phyloP scores from a whole-genome alignment of 192 early-diverging fungal species.

The Coemansia biformis region DNA sequence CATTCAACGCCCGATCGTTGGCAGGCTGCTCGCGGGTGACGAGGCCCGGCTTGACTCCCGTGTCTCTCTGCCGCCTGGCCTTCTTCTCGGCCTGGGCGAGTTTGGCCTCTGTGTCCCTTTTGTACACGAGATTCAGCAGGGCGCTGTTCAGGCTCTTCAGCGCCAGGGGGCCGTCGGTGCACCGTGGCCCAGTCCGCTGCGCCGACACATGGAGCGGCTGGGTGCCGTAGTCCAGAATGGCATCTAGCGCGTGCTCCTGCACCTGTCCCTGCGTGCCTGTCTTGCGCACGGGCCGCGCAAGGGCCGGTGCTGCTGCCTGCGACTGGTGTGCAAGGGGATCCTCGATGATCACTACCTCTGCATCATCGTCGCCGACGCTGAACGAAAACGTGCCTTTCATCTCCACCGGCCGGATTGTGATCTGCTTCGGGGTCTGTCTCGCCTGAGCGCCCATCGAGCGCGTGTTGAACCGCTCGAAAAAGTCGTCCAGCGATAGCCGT shows the following conservation, averaged over 20 bases:
- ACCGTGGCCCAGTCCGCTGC: not conserved
- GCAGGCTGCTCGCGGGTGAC: not conserved
- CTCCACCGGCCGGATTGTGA: conserved; percentile 3
- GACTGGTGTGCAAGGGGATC: not conserved
- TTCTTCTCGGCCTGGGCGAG: not conserved
- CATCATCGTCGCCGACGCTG: conserved; percentile 14
- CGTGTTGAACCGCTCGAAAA: conserved; percentile 20
- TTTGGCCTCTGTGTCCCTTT: conserved; percentile 8
- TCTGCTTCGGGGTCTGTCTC: not conserved
- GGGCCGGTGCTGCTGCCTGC: not conserved
- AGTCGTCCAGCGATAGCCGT: conserved; percentile 16
- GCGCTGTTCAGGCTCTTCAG: conserved; percentile 28
- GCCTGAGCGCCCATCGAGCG: not conserved
- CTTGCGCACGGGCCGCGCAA: not conserved
- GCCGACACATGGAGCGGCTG: conserved; percentile 26
- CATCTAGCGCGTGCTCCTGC: conserved; percentile 8
- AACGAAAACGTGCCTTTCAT: conserved; percentile 12
- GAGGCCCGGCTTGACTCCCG: not conserved
- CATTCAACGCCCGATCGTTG: not conserved
- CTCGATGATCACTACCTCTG: conserved; percentile 32
- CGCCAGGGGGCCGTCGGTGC: conserved; percentile 21
- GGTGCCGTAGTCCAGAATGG: conserved; percentile 25
- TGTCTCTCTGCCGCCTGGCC: not conserved
- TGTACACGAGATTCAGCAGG: conserved; percentile 27
- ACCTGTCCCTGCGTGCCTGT: not conserved